A percentile compares a stretch with the other conserved stretches of the same genome.
Evolutionary conservation across 2,329 filamentous ascomycete genomes (phyloP).

Genomic region (Neofusicoccum sp.): DNA sequence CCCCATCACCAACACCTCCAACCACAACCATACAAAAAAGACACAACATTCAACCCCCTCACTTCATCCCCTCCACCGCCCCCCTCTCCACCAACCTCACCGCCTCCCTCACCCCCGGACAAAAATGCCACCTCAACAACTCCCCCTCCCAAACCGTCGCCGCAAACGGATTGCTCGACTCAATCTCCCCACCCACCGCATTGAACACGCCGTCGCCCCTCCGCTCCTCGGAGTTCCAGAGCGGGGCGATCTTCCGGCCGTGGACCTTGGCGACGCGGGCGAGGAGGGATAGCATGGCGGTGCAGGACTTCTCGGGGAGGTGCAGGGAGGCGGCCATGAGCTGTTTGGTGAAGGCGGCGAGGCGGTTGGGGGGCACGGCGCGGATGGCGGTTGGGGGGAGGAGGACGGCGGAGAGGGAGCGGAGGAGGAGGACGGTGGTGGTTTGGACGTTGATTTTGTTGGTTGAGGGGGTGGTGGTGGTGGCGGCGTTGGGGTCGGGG

Average conservation of each 20-base stretch:
- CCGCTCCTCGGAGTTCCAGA: slow-evolving; percentile 94
- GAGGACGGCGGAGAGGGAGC: slow-evolving; percentile 78
- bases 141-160: slow-evolving; percentile 93
- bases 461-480: slow-evolving; percentile 32
- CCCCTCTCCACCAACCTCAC: slow-evolving; percentile 41
- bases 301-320: slow-evolving; percentile 82
- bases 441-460: slow-evolving; percentile 92
- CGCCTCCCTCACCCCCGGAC: slow-evolving; percentile 78
- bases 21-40: neutral
- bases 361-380: slow-evolving; percentile 72
- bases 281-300: slow-evolving; percentile 76
- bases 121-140: slow-evolving; percentile 79
- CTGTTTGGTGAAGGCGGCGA: slow-evolving; percentile 93
- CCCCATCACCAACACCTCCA: neutral
- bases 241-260: slow-evolving; percentile 72
- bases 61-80: neutral
- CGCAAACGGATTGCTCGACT: slow-evolving; percentile 87
- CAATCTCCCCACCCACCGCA: slow-evolving; percentile 61
- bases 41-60: neutral
- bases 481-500: slow-evolving; percentile 58
- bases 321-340: slow-evolving; percentile 80
- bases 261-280: slow-evolving; percentile 78
- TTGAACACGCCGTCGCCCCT: slow-evolving; percentile 87
- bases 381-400: slow-evolving; percentile 72
- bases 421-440: slow-evolving; percentile 85